Evolutionary conservation across 169 alveolate species (phyloP), one percentile per base, ranked within the genome.

Genomic region (Cryptosporidium muris): DNA sequence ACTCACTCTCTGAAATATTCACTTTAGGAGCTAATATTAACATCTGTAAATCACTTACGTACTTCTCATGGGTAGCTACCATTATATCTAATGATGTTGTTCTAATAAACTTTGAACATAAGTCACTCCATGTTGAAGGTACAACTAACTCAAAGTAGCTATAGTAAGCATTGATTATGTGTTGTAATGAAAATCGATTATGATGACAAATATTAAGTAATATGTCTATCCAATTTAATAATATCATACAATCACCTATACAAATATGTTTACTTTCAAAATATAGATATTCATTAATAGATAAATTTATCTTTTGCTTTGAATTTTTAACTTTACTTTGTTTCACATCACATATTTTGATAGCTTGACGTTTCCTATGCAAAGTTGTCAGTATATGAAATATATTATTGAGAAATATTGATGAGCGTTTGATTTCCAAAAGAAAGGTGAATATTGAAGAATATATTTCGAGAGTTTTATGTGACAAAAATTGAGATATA

Each of bases 161-260:
- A 43, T 43, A 43, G 11, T 74, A 74, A 47, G 40, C 11, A 58
- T 74, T 63, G 8, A 58, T 48, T 4, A 74, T 58, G 25, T 58
- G 60, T 58, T 74, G 85, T 8, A 74, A 43, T n/a, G 66, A 60
- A 60, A 43, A 56, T 2, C 85, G 66, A n/a, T 54, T 60, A 34
- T 74, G 54, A 25, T 74, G 67, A 25, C 64, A 58, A 2, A 56
- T 58, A 8, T 45, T 14, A 16, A 56, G 49, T 43, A 74, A 25
- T 2, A 37, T 16, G 14, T 74, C 85, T 36, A 74, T 48, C 85
- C 85, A 74, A 11, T 74, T 74, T 54, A 74, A 12, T 40, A 74
- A 58, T 40, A 14, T n/a, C 11, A 4, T 11, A 16, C 85, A 74
- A 74, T 62, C 49, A 49, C 60, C 60, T 1, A 40, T 49, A 42